Percentiles rank a stretch among this genome's conserved stretches.
phyloP scores from a whole-genome alignment of 2,329 filamentous ascomycete species.

The Neonectria neomacrospora region DNA sequence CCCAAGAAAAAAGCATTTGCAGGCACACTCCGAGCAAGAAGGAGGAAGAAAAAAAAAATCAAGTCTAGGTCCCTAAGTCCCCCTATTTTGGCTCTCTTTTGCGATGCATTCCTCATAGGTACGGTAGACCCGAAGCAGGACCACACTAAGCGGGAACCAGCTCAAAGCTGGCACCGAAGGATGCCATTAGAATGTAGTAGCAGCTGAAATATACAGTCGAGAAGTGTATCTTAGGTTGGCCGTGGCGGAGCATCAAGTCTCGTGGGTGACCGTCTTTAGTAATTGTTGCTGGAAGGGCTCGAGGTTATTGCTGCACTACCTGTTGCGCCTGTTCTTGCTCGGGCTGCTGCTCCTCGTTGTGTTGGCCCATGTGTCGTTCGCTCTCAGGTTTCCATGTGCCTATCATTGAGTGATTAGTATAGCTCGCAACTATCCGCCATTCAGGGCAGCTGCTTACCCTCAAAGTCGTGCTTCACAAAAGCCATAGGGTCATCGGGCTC shows the following conservation, averaged over 20 bases:
- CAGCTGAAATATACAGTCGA: slow-evolving; percentile 44
- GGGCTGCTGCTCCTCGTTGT: slow-evolving; percentile 31
- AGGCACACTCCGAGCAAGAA: slow-evolving; percentile 2
- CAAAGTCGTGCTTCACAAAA: slow-evolving; percentile 96
- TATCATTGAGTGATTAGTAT: slow-evolving; percentile 47
- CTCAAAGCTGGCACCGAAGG: slow-evolving; percentile 30
- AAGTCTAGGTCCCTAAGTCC: slow-evolving; percentile 26
- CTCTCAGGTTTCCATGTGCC: slow-evolving; percentile 81
- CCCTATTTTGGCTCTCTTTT: slow-evolving; percentile 37
- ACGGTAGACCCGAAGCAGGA: slow-evolving; percentile 18
- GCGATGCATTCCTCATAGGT: slow-evolving; percentile 35
- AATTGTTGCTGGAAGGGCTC: slow-evolving; percentile 12
- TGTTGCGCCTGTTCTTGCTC: slow-evolving; percentile 36
- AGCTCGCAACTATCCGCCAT: not conserved
- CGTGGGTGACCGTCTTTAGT: slow-evolving; percentile 28
- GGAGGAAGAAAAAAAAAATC: slow-evolving; percentile 18
- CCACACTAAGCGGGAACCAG: slow-evolving; percentile 38
- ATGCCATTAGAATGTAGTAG: slow-evolving; percentile 44
- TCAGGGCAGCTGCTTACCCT: slow-evolving; percentile 68
- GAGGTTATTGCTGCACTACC: slow-evolving; percentile 34
- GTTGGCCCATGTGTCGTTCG: slow-evolving; percentile 74
- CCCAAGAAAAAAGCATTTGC: slow-evolving; percentile 10
- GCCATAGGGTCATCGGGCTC: slow-evolving; percentile 94
- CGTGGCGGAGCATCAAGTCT: slow-evolving; percentile 42
- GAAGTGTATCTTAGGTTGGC: slow-evolving; percentile 42